Conservation (phyloP, 164 flowering plant genomes). For the Aristolochia californica region DNA sequence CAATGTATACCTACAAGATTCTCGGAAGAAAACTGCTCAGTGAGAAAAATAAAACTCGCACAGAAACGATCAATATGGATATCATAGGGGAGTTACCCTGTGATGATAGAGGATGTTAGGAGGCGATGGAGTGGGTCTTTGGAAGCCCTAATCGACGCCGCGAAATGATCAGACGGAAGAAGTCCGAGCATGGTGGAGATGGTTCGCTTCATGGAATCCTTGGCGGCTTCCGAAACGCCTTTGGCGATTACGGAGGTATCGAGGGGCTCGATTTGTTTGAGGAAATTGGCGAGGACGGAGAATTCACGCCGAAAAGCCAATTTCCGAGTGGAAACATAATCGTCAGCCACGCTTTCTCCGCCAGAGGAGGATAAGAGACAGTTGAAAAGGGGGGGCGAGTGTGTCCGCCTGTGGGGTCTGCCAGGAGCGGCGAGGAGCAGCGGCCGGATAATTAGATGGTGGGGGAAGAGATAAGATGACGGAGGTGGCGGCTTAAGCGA, state of each 20-base stretch:
- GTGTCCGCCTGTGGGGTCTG: background rate
- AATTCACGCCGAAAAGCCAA: slow-evolving; percentile 52
- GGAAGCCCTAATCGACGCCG: slow-evolving; percentile 50
- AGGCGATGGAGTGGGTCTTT: slow-evolving; percentile 53
- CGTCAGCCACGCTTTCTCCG: slow-evolving; percentile 68
- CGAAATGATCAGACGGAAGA: slow-evolving; percentile 79
- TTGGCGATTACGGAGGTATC: slow-evolving; percentile 62
- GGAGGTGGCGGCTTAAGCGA: slow-evolving; percentile 2
- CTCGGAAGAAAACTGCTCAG: background rate
- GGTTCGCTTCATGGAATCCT: slow-evolving; percentile 87
- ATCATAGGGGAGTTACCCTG: slow-evolving; percentile 42
- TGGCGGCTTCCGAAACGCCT: slow-evolving; percentile 62
- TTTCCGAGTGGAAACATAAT: slow-evolving; percentile 55
- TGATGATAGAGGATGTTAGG: slow-evolving; percentile 63
- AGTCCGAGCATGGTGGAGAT: slow-evolving; percentile 78
- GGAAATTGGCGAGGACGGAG: slow-evolving; percentile 57
- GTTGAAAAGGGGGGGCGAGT: slow-evolving; percentile 7
- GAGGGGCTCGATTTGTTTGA: slow-evolving; percentile 56
- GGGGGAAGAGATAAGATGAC: background rate
- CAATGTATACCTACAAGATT: slow-evolving; percentile 56
- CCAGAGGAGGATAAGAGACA: slow-evolving; percentile 50
- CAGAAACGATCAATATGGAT: background rate
- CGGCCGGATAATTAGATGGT: slow-evolving; percentile 2
- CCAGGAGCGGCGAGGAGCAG: background rate
- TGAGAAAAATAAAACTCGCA: background rate